Percentiles rank a stretch among this genome's conserved stretches.
Conservation (phyloP, 2,329 filamentous ascomycete genomes). For the Juglanconis juglandina region DNA sequence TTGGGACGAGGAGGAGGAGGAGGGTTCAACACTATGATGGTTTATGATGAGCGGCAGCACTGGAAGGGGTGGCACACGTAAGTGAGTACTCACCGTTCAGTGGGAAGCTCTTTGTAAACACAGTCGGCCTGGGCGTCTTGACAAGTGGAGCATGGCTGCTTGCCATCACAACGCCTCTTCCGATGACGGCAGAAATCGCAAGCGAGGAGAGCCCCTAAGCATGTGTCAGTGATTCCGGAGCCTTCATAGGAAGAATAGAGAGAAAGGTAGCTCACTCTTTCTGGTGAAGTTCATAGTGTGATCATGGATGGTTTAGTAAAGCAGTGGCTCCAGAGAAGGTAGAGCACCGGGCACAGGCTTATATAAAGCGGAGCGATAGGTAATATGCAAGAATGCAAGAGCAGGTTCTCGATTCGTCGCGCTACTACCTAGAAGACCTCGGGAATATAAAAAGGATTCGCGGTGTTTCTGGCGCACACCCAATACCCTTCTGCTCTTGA, state of each 20-base stretch:
- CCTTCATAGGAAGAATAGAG: not conserved
- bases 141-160: constrained; percentile 37
- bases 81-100: constrained; percentile 20
- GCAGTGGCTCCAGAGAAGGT: too few relatives aligned
- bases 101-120: constrained; percentile 36
- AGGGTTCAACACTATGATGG: constrained; percentile 26
- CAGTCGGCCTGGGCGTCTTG: constrained; percentile 36
- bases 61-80: not conserved
- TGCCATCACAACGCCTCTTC: constrained; percentile 37
- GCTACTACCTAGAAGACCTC: not conserved
- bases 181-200: constrained; percentile 39
- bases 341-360: not conserved
- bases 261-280: constrained; percentile 27
- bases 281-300: constrained; percentile 33
- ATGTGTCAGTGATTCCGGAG: constrained; percentile 17
- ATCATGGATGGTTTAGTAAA: not conserved
- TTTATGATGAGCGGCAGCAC: not conserved
- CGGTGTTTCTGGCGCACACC: too few relatives aligned
- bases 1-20: constrained; percentile 26
- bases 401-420: not conserved
- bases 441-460: not conserved
- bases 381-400: not conserved
- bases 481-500: too few relatives aligned
- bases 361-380: not conserved
- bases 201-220: constrained; percentile 35